Evolutionary conservation across 257 asterid genomes (phyloP), one percentile per base, ranked within the genome.

Genomic region (Scutellaria minor): DNA sequence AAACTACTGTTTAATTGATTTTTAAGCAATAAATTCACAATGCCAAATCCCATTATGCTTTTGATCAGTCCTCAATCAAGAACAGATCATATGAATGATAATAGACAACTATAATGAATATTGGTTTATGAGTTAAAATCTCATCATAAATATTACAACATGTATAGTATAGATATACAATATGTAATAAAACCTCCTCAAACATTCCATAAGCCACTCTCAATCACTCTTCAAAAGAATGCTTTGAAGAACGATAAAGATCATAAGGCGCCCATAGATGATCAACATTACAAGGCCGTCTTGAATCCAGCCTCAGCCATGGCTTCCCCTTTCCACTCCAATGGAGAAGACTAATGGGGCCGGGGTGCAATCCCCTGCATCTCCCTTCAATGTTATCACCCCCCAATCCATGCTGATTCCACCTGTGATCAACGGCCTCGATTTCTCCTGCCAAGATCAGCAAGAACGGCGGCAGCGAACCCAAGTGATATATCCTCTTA

Each of bases 281-380:
- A 56, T 83, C 82, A 18, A 83, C 85, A 46, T 52, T 73, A 14
- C 88, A 78, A 4, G 85, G 85, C 57, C 51, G 72, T 24, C 85
- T 78, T 12, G 83, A 74, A 64, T 83, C 87, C 66, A 83, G 60
- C 68, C 87, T 74, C 42, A 83, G 54, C 87, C 87, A 83, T 10
- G 85, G 87, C 63, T 83, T 83, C 10, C 85, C 87, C 3, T 83
- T 83, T 22, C 87, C 87, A 77, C 87, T 83, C 87, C 87, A 83
- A 64, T 83, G 87, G n/a, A 83, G 70, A 0, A 83, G 41, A 11
- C 85, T 83, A 37, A 83, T 75, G 0, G 85, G 81, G 0, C 85
- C 87, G 14, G 83, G 87, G 35, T 83, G 87, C 55, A 76, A 54
- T 22, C 57, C 67, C 67, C 80, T 70, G 39, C 80, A 76, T 20